Conservation (phyloP, 2,329 filamentous ascomycete genomes). For the Apiospora aurea region DNA sequence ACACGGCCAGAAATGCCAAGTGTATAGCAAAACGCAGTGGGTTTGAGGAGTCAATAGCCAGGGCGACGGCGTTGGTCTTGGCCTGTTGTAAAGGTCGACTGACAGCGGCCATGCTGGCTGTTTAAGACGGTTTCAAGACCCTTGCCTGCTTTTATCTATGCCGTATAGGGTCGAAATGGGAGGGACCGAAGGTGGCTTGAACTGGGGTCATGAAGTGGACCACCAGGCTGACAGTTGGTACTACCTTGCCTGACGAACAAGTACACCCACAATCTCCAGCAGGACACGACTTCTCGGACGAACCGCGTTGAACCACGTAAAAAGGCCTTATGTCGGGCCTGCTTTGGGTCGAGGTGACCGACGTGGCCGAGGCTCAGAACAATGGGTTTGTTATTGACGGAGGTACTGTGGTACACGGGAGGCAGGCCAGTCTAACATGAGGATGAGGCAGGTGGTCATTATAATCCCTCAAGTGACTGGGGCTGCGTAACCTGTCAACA, state of each 20-base stretch:
- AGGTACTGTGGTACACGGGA: constrained; percentile 1
- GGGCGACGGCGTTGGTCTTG: constrained; percentile 39
- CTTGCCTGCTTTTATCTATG: constrained; percentile 1
- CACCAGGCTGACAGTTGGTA: constrained; percentile 14
- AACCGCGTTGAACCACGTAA: constrained; percentile 10
- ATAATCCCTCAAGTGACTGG: constrained; percentile 1
- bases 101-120: constrained; percentile 50
- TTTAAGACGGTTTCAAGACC: constrained; percentile 31
- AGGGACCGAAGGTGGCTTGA: constrained; percentile 9
- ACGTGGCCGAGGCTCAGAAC: neutral
- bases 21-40: constrained; percentile 36
- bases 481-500: neutral
- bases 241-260: neutral
- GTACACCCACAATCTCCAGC: constrained; percentile 12
- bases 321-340: constrained; percentile 3
- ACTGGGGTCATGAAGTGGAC: constrained; percentile 7
- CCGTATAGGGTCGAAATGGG: constrained; percentile 18
- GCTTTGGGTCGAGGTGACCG: neutral
- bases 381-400: neutral
- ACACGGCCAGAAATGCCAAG: constrained; percentile 32
- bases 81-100: constrained; percentile 39
- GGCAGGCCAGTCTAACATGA: neutral
- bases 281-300: constrained; percentile 2
- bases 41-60: constrained; percentile 38
- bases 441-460: constrained; percentile 11